Evolutionary conservation across 768 basidiomycete genomes (phyloP).

Genomic region (Termitomyces sp.): DNA sequence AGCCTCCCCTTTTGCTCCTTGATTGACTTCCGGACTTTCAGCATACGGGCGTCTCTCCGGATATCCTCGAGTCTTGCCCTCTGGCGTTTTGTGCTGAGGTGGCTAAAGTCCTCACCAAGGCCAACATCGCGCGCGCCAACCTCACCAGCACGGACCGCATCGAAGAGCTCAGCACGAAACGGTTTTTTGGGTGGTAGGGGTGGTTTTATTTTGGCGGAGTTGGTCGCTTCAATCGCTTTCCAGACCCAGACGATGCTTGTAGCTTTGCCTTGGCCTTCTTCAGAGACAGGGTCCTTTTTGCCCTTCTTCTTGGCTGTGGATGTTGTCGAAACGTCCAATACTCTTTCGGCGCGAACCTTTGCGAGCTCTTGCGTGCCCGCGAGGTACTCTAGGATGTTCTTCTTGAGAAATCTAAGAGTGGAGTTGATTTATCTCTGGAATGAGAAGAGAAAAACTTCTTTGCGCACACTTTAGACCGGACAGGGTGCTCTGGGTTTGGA

Average conservation of each 20-base stretch:
- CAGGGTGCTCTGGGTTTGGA: slow-evolving; percentile 37
- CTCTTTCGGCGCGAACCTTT: slow-evolving; percentile 30
- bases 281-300: slow-evolving; percentile 15
- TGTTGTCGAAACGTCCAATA: slow-evolving; percentile 14
- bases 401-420: slow-evolving; percentile 48
- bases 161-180: slow-evolving; percentile 14
- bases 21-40: slow-evolving; percentile 25
- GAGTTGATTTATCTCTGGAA: not conserved
- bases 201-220: not conserved
- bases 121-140: slow-evolving; percentile 28
- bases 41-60: slow-evolving; percentile 30
- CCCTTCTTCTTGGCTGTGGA: slow-evolving; percentile 13
- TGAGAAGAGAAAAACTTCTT: not conserved
- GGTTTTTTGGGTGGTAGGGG: not conserved
- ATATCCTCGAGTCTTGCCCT: slow-evolving; percentile 41
- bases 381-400: slow-evolving; percentile 41
- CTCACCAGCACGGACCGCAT: slow-evolving; percentile 4
- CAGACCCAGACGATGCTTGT: slow-evolving; percentile 37
- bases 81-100: slow-evolving; percentile 51
- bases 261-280: slow-evolving; percentile 3
- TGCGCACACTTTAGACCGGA: slow-evolving; percentile 47
- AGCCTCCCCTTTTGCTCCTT: slow-evolving; percentile 3
- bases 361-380: slow-evolving; percentile 34
- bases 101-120: slow-evolving; percentile 44
- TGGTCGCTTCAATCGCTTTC: slow-evolving; percentile 14